A percentile compares a stretch with the other conserved stretches of the same genome.
Conservation (phyloP, 768 basidiomycete species). For the Asterophora lycoperdoides region DNA sequence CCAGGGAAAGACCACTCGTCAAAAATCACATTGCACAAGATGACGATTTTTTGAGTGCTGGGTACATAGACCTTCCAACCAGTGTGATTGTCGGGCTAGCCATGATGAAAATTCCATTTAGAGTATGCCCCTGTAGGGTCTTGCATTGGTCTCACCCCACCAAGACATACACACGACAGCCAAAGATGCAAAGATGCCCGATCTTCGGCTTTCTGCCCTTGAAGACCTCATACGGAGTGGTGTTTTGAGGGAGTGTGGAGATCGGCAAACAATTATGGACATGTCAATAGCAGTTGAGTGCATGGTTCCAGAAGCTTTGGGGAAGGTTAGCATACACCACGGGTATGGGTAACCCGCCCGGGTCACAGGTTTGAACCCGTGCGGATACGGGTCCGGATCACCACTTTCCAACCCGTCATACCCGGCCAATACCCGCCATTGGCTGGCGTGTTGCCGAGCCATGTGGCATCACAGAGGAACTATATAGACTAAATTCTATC, state of each 20-base stretch:
- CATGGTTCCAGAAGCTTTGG: constrained; percentile 40
- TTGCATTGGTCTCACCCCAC: constrained; percentile 32
- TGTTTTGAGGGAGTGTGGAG: not conserved
- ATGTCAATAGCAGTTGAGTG: too few relatives aligned
- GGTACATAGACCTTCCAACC: constrained; percentile 7
- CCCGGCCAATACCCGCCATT: too few relatives aligned
- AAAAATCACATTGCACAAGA: constrained; percentile 2
- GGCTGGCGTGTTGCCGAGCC: too few relatives aligned
- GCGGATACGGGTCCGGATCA: too few relatives aligned
- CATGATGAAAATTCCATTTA: constrained; percentile 36
- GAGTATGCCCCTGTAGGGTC: constrained; percentile 19
- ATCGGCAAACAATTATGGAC: constrained; percentile 6
- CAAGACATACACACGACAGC: constrained; percentile 34
- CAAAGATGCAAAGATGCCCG: constrained; percentile 30
- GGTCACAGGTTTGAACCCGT: too few relatives aligned
- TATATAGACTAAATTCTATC: too few relatives aligned
- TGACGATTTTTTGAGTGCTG: constrained; percentile 1
- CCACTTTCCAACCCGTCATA: too few relatives aligned
- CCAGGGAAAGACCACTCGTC: constrained; percentile 1
- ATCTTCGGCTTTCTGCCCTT: too few relatives aligned
- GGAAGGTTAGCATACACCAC: constrained; percentile 21
- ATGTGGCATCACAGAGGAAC: too few relatives aligned
- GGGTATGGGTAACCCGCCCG: too few relatives aligned
- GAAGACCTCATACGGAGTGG: not conserved
- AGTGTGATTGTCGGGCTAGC: constrained; percentile 23